Evolutionary conservation across 176 grass and related monocot genomes (phyloP).

Genomic region (Pharus latifolius): DNA sequence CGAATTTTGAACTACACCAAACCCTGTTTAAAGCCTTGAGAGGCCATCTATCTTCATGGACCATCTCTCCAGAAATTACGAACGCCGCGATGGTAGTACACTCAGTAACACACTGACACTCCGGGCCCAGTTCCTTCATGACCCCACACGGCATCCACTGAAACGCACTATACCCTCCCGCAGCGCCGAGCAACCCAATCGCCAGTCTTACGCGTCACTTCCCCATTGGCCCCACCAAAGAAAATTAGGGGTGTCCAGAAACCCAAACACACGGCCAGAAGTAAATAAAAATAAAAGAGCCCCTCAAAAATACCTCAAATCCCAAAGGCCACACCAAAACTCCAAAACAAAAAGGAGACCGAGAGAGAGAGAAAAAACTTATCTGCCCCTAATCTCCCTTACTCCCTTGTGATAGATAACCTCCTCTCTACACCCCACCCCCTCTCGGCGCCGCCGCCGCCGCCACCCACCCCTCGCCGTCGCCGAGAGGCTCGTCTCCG

Average conservation of each 20-base stretch:
- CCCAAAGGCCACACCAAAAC: conserved; percentile 3
- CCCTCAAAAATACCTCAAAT: background rate
- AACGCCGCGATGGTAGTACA: no score
- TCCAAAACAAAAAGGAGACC: conserved; percentile 12
- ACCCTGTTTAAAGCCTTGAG: no score
- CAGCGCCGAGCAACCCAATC: background rate
- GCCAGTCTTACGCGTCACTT: conserved; percentile 25
- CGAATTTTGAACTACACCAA: no score
- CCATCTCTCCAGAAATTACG: no score
- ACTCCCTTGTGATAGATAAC: conserved; percentile 37
- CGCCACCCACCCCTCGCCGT: conserved; percentile 14
- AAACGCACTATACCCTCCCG: no score
- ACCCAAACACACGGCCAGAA: no score
- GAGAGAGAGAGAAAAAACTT: conserved; percentile 32
- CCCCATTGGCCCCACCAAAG: conserved; percentile 8
- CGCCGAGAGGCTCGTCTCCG: conserved; percentile 19
- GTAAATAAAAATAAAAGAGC: background rate
- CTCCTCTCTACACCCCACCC: conserved; percentile 10
- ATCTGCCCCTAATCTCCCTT: conserved; percentile 53
- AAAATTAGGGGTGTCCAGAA: conserved; percentile 19
- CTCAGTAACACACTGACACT: no score
- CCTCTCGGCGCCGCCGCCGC: conserved; percentile 27
- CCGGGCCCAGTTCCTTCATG: no score
- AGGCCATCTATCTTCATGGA: no score
- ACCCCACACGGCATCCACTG: background rate